Evolutionary conservation across 2,329 filamentous ascomycete genomes (phyloP).

Genomic region (Davidsoniella neocaledoniae): DNA sequence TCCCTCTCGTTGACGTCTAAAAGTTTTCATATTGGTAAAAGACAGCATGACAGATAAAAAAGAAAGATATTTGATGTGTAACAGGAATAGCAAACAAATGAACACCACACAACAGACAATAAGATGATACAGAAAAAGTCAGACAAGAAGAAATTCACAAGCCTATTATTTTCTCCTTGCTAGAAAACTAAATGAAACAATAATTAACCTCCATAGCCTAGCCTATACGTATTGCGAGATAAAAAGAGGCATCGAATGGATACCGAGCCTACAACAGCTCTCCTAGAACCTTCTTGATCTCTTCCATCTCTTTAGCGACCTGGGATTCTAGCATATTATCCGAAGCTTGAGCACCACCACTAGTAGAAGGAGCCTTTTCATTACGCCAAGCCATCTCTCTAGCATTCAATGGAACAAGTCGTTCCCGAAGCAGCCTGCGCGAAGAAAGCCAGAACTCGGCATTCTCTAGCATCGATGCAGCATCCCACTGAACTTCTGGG

Average conservation of each 20-base stretch:
- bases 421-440: constrained; percentile 49
- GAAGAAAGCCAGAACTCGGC: constrained; percentile 66
- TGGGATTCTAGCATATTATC: constrained; percentile 61
- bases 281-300: constrained; percentile 36
- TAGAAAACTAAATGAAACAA: neutral
- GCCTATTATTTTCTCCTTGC: no score
- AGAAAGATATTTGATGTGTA: no score
- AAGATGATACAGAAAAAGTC: no score
- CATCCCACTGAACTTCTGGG: constrained; percentile 59
- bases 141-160: no score
- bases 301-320: constrained; percentile 51
- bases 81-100: no score
- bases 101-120: no score
- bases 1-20: no score
- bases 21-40: no score
- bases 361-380: constrained; percentile 15
- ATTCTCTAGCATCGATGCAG: constrained; percentile 55
- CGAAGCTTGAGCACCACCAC: constrained; percentile 19
- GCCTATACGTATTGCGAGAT: neutral
- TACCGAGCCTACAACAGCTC: constrained; percentile 28
- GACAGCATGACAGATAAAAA: no score
- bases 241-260: neutral
- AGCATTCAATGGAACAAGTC: constrained; percentile 55
- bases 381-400: constrained; percentile 50
- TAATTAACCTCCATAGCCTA: neutral